phyloP scores from a whole-genome alignment of 1,284 basidiomycete genomes.

The Trametes sp. region DNA sequence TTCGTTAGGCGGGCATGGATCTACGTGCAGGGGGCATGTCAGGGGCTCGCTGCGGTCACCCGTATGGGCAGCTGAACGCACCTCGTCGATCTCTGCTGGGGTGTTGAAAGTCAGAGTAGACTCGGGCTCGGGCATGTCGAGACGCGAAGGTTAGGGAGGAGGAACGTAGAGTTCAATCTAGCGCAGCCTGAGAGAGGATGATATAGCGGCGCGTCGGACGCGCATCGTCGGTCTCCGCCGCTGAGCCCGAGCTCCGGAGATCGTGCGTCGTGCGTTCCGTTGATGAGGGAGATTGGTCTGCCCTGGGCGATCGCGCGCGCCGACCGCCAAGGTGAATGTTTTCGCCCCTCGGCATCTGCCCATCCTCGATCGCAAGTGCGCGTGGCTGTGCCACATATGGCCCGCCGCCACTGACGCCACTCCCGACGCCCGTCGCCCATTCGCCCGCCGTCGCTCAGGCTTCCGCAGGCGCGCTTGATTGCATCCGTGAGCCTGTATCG shows the following conservation, averaged over 20 bases:
- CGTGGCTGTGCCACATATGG: slow-evolving; percentile 2
- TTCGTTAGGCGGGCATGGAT: slow-evolving; percentile 53
- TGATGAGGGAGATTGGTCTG: not conserved
- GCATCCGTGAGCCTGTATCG: not conserved
- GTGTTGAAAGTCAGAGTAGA: not conserved
- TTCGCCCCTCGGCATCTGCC: not conserved
- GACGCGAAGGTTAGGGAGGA: not conserved
- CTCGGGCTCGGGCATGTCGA: not conserved
- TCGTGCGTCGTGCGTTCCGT: not conserved
- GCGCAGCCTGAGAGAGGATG: not conserved
- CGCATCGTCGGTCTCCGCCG: not conserved
- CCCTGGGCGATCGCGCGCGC: not conserved
- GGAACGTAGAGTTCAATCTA: not conserved
- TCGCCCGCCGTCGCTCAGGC: not conserved
- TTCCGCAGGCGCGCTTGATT: not conserved
- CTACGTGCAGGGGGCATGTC: slow-evolving; percentile 35
- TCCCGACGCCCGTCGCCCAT: not conserved
- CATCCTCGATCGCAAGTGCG: not conserved
- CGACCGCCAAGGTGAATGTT: not conserved
- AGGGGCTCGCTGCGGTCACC: not conserved
- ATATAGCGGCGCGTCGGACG: not conserved
- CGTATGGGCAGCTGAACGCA: not conserved
- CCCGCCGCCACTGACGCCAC: not conserved
- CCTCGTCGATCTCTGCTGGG: slow-evolving; percentile 11
- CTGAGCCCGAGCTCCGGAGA: not conserved